phyloP scores from a whole-genome alignment of 768 basidiomycete genomes.

The Suillus weaverae region DNA sequence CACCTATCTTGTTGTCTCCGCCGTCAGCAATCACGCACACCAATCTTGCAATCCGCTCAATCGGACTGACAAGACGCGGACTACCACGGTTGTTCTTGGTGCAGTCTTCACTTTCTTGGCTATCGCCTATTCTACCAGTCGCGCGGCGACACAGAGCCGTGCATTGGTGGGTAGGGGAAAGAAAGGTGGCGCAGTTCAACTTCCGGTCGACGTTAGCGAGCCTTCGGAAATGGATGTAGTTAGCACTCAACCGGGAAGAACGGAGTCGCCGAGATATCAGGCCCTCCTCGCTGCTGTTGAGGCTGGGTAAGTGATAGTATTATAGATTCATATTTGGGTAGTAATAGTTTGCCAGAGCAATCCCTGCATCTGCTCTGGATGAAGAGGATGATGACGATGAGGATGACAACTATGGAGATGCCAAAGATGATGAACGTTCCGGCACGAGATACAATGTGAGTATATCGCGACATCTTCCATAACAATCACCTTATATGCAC shows the following conservation, averaged over 20 bases:
- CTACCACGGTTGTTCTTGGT: conserved; percentile 85
- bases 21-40: conserved; percentile 89
- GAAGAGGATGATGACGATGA: conserved; percentile 74
- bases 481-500: conserved; percentile 2
- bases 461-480: conserved; percentile 5
- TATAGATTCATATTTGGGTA: background rate
- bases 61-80: conserved; percentile 66
- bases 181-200: conserved; percentile 60
- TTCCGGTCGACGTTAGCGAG: conserved; percentile 52
- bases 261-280: conserved; percentile 88
- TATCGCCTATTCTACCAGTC: conserved; percentile 94
- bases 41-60: conserved; percentile 88
- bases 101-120: conserved; percentile 97
- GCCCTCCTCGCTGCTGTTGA: conserved; percentile 94
- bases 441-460: conserved; percentile 94
- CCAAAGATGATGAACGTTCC: conserved; percentile 87
- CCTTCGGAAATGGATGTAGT: conserved; percentile 77
- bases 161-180: conserved; percentile 80
- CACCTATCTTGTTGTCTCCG: conserved; percentile 92
- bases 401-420: conserved; percentile 71
- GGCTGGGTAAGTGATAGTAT: conserved; percentile 65
- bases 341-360: conserved; percentile 52
- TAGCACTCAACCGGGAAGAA: conserved; percentile 79
- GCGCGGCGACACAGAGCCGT: conserved; percentile 93
- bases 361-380: conserved; percentile 87